These are phyloP conservation scores for Penicillium verrucosum DNA, from an alignment of 2,329 filamentous ascomycete genomes.

Conservation along the genomic window DNA sequence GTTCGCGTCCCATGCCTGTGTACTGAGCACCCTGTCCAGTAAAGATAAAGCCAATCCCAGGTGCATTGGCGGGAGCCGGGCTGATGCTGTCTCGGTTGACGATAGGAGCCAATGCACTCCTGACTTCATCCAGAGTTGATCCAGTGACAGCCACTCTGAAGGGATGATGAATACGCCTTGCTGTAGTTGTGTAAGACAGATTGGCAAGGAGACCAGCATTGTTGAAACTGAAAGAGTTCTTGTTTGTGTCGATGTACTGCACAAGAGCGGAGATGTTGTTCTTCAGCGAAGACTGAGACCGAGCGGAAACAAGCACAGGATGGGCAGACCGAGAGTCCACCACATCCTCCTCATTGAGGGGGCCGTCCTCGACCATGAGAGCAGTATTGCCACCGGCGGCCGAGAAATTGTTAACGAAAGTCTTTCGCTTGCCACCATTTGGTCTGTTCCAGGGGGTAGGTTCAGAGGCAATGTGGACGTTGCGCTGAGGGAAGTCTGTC, in stretches of 20 bases:
- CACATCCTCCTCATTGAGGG: slow-evolving; percentile 21
- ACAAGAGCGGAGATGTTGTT: slow-evolving; percentile 58
- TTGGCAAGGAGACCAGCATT: slow-evolving; percentile 50
- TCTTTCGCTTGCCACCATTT: slow-evolving; percentile 36
- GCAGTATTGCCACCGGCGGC: slow-evolving; percentile 71
- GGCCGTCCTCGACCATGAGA: slow-evolving; percentile 60
- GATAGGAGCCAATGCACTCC: slow-evolving; percentile 15
- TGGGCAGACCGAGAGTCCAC: slow-evolving; percentile 56
- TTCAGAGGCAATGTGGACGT: slow-evolving; percentile 48
- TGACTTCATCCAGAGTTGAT: slow-evolving; percentile 21
- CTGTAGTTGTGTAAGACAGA: slow-evolving; percentile 66
- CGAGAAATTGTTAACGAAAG: slow-evolving; percentile 65
- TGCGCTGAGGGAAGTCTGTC: slow-evolving; percentile 42
- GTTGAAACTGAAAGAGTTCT: slow-evolving; percentile 29
- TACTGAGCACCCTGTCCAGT: slow-evolving; percentile 42
- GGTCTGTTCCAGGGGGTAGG: slow-evolving; percentile 37
- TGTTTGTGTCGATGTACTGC: slow-evolving; percentile 53
- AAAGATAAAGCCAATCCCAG: slow-evolving; percentile 30
- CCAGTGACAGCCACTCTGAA: slow-evolving; percentile 28
- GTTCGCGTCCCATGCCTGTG: slow-evolving; percentile 30
- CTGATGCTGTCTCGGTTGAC: slow-evolving; percentile 18
- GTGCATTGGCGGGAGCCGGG: slow-evolving; percentile 19
- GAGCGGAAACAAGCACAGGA: slow-evolving; percentile 58
- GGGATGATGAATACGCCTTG: slow-evolving; percentile 48
- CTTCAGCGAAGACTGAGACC: slow-evolving; percentile 47